Evolutionary conservation across 2,329 filamentous ascomycete genomes (phyloP), one percentile per base, ranked within the genome.

Genomic region (Hypoxylon sp.): DNA sequence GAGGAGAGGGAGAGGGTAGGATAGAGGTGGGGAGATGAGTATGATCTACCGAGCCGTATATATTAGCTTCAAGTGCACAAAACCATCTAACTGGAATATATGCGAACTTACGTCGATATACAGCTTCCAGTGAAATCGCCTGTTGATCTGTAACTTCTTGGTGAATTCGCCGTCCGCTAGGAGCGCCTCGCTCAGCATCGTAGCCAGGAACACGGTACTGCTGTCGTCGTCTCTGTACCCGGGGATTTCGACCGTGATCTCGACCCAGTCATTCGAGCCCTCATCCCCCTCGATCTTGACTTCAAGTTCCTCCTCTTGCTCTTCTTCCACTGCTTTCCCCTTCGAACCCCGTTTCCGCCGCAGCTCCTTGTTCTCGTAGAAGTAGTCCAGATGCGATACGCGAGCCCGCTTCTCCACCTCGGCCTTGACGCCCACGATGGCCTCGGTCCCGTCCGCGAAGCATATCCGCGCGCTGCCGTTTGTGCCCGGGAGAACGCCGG

Each of bases 391-490:
- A 71, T 64, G 78, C 71, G 56, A 80, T 67, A 68, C 75, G 73
- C 33, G 67, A 46, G 61, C 67, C 13, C 66, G 94, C 83, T 88
- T 91, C 80, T 97, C 94, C 3, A 98, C 93, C 82, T 98, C 95
- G 0, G 93, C 94, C 82, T 98, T 99, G 68, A 98, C 91, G 50
- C 96, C 96, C 5, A 98, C 96, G 68, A 99, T 91, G 6, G 96
- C 96, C 81, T 99, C 96, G 1, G 94, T 97, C 56, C 96, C 96
- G 79, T 99, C 96, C 2, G 94, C 90, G 79, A 98, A 97, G 73
- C 95, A 97, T 51, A 99, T 92, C 35, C 97, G 90, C 66, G 96
- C 95, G 81, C 93, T 97, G 68, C 96, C 96, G 77, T 98, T 97
- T 14, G 95, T 92, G 51, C 91, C 90, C 0, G 96, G 95, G 0